phyloP scores from a whole-genome alignment of 2,329 filamentous ascomycete genomes.

The Pyrenophora tritici-repentis region DNA sequence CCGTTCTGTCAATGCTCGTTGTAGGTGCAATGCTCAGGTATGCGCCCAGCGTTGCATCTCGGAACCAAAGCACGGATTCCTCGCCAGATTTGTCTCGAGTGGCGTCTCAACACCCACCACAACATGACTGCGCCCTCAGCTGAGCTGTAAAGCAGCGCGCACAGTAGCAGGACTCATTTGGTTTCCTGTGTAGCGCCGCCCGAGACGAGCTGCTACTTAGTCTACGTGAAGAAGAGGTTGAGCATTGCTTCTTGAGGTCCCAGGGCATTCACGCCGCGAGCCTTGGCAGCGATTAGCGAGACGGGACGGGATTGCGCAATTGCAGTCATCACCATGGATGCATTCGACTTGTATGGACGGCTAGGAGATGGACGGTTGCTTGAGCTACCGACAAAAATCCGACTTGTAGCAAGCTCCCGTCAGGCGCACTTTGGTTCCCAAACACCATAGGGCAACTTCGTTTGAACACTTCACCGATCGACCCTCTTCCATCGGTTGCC shows the following conservation, averaged over 20 bases:
- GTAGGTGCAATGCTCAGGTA: conserved; percentile 12
- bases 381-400: not conserved
- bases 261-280: conserved; percentile 1
- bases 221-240: not conserved
- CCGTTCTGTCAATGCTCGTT: conserved; percentile 7
- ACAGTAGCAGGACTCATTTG: conserved; percentile 23
- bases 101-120: conserved; percentile 30
- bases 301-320: conserved; percentile 7
- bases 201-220: not conserved
- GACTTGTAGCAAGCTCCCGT: not conserved
- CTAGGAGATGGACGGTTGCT: not conserved
- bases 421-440: not conserved
- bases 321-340: not conserved
- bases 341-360: too few relatives aligned
- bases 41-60: conserved; percentile 31
- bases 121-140: conserved; percentile 16
- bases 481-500: not conserved
- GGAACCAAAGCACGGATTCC: conserved; percentile 15
- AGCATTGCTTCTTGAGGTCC: conserved; percentile 1
- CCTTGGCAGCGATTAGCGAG: conserved; percentile 7
- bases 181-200: conserved; percentile 6
- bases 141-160: conserved; percentile 18
- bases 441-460: not conserved
- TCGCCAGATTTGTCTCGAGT: conserved; percentile 16
- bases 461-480: too few relatives aligned